Conservation (phyloP, 2,329 filamentous ascomycete genomes). For the Sporothrix dimorphospora region DNA sequence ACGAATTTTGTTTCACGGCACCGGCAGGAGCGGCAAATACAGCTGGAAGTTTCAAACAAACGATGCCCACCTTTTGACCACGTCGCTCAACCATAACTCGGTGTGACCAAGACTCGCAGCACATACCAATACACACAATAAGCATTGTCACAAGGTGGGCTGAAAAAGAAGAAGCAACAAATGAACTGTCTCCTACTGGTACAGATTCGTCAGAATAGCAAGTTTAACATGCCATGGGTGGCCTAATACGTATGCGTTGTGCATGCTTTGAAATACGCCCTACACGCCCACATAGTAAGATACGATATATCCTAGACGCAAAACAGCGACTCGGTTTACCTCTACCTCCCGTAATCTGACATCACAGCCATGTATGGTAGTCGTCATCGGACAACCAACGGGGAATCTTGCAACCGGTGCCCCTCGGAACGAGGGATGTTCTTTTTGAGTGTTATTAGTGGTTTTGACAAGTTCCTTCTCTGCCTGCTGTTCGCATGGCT, state of each 20-base stretch:
- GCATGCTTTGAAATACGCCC: background rate
- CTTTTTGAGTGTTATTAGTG: background rate
- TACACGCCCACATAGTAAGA: background rate
- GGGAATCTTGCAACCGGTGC: background rate
- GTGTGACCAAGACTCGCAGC: background rate
- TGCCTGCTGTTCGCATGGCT: background rate
- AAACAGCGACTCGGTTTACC: background rate
- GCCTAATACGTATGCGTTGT: background rate
- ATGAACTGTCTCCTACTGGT: no score
- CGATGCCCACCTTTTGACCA: background rate
- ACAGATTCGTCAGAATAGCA: background rate
- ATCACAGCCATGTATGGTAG: background rate
- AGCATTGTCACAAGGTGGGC: no score
- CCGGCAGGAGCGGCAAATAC: no score
- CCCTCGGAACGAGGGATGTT: background rate
- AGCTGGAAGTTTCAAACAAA: no score
- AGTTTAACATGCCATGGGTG: background rate
- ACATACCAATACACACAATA: background rate
- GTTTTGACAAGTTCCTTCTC: no score
- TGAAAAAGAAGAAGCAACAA: no score
- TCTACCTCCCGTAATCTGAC: background rate
- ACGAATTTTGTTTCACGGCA: no score
- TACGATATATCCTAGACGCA: background rate
- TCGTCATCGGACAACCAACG: background rate
- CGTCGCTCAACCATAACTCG: background rate